phyloP scores from a whole-genome alignment of 2,329 filamentous ascomycete genomes.

The Incumbomyces delicatus region DNA sequence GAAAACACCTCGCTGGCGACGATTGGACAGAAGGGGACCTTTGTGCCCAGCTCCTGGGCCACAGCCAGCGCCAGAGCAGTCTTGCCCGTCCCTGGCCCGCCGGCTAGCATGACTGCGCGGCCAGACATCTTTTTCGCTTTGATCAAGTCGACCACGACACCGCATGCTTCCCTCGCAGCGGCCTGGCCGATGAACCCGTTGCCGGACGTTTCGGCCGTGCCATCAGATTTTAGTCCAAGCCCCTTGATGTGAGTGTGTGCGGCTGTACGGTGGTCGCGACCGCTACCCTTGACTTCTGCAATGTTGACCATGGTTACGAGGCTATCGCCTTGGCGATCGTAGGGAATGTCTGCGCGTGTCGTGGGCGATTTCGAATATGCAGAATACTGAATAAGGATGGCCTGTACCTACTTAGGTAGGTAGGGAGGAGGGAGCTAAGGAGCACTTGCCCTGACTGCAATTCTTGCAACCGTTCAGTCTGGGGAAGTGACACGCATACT shows the following conservation, averaged over 20 bases:
- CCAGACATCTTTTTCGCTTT: constrained; percentile 96
- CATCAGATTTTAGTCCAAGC: constrained; percentile 75
- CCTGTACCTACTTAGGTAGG: no score
- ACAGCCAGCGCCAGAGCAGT: constrained; percentile 91
- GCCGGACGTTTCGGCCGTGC: constrained; percentile 67
- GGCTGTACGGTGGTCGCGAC: constrained; percentile 90
- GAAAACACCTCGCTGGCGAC: constrained; percentile 97
- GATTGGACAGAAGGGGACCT: constrained; percentile 97
- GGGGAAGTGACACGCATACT: no score
- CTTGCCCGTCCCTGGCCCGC: constrained; percentile 93
- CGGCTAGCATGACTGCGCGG: constrained; percentile 82
- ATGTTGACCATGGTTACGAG: constrained; percentile 63
- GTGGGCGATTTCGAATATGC: no score
- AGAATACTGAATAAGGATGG: no score
- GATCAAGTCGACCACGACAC: constrained; percentile 91
- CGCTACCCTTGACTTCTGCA: constrained; percentile 88
- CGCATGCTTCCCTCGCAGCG: constrained; percentile 84
- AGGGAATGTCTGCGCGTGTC: no score
- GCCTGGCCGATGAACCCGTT: constrained; percentile 85
- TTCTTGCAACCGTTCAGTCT: no score
- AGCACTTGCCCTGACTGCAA: no score
- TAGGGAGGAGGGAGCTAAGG: no score
- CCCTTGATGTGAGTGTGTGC: constrained; percentile 98
- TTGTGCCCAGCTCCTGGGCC: constrained; percentile 92
- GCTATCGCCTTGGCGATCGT: no score